These are phyloP conservation scores for Prunus kanzakura DNA, from an alignment of 306 rosid genomes.

Conservation along the genomic window DNA sequence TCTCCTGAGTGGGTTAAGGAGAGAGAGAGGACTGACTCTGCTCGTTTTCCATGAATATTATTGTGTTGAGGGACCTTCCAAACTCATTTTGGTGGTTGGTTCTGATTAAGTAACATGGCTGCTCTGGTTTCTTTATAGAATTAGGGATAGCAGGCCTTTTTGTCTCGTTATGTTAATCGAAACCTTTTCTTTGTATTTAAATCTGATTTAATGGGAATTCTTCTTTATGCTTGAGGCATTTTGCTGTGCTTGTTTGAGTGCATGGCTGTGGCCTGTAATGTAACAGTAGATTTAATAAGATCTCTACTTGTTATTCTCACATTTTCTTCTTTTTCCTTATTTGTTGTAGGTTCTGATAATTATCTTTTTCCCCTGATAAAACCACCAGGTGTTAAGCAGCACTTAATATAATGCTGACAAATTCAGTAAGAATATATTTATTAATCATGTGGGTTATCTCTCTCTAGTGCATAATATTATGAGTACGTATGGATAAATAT, in stretches of 20 bases:
- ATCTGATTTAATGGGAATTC: slow-evolving; percentile 61
- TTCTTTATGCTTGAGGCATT: slow-evolving; percentile 47
- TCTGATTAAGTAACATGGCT: slow-evolving; percentile 48
- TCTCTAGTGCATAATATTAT: no score
- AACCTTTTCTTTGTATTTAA: slow-evolving; percentile 36
- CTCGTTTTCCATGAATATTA: slow-evolving; percentile 13
- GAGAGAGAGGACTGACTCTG: slow-evolving; percentile 3
- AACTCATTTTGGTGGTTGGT: slow-evolving; percentile 23
- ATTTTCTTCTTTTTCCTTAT: background rate
- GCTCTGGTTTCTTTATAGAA: slow-evolving; percentile 47
- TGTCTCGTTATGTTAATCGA: slow-evolving; percentile 29
- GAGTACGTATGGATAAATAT: no score
- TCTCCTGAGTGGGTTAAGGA: slow-evolving; percentile 33
- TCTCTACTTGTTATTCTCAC: slow-evolving; percentile 2
- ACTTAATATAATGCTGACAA: no score
- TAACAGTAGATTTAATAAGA: slow-evolving; percentile 33
- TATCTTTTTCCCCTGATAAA: no score
- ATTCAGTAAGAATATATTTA: no score
- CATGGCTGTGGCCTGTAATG: slow-evolving; percentile 42
- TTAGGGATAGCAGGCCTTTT: slow-evolving; percentile 39
- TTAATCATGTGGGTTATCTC: no score
- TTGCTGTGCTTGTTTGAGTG: slow-evolving; percentile 54
- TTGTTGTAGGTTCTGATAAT: no score
- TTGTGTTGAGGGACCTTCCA: slow-evolving; percentile 13
- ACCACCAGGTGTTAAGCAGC: no score